Base-by-base conservation (phyloP, 768 basidiomycete genomes). In the Boletus insuetus region DNA sequence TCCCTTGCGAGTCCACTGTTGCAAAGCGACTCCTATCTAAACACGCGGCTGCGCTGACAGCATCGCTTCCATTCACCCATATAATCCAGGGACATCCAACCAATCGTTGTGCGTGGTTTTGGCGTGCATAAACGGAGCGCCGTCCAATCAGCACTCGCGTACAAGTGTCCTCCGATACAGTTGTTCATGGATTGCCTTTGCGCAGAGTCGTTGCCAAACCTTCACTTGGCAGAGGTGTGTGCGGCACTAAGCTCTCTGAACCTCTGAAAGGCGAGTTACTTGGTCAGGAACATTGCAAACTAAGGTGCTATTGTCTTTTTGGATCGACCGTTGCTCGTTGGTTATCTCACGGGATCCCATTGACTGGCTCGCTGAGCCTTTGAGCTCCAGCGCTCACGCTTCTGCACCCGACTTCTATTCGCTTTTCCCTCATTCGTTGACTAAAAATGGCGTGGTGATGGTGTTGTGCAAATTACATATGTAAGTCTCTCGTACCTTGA, bases 401-500 rank as follows among this genome's bases (percentile, higher is more conserved):
- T 3, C 14, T 17, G 8, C 50, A 35, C 42, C 31, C 31, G 19
- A 43, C 29, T 9, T 8, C 29, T 9, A 2, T 49, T 34, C 6
- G 2, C 42, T n/a, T 17, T 13, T 29, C 34, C 17, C 43, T 37
- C 14, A 44, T 54, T 63, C 22, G 41, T 24, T 24, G 39, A 29
- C 41, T 6, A 37, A 45, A 41, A 24, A 14, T 16, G 19, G 35
- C 64, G 29, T 8, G 29, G 9, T 29, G 29, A 29, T 29, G 29
- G 29, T 29, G 29, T 29, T 29, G 29, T 29, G 29, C 29, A 29
- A 29, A 29, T 29, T 29, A 29, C 29, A 29, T 54, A 42, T 2
- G 54, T 66, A 58, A 59, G 59, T 20, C 35, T 4, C 7, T 22
- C 12, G 51, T 53, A 14, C 58, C 64, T 60, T 55, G 44, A 22